Percentiles rank a stretch among this genome's conserved stretches.
phyloP scores from a whole-genome alignment of 352 stramenopile species.

The Pythium utonaiense region DNA sequence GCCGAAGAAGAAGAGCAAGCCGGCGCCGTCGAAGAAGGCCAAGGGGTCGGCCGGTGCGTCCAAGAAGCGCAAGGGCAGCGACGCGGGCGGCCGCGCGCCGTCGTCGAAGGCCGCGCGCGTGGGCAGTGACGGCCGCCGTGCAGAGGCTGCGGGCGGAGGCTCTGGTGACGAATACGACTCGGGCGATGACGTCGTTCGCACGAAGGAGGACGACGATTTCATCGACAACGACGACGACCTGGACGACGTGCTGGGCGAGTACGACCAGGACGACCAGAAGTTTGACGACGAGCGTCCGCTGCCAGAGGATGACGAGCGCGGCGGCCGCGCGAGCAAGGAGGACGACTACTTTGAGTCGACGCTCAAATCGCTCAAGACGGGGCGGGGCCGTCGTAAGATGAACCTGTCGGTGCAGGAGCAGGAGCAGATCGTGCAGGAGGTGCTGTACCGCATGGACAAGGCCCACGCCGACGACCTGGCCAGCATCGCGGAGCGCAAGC shows the following conservation, averaged over 20 bases:
- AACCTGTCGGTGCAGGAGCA: slow-evolving; percentile 82
- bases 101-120: slow-evolving; percentile 6
- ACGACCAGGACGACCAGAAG: slow-evolving; percentile 60
- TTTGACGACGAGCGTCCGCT: slow-evolving; percentile 84
- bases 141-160: neutral
- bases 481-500: slow-evolving; percentile 51
- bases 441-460: slow-evolving; percentile 89
- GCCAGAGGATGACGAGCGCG: slow-evolving; percentile 35
- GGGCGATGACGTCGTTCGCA: slow-evolving; percentile 65
- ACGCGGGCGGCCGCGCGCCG: neutral
- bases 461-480: slow-evolving; percentile 70
- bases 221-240: slow-evolving; percentile 87
- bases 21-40: slow-evolving; percentile 37
- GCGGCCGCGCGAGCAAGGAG: slow-evolving; percentile 31
- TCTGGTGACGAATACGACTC: slow-evolving; percentile 82
- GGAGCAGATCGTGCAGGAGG: slow-evolving; percentile 83
- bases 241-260: slow-evolving; percentile 76
- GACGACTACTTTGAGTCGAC: slow-evolving; percentile 80
- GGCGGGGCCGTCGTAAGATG: slow-evolving; percentile 63
- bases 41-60: slow-evolving; percentile 31
- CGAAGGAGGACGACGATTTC: slow-evolving; percentile 84
- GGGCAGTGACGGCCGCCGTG: slow-evolving; percentile 3
- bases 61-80: slow-evolving; percentile 10
- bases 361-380: slow-evolving; percentile 83
- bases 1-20: slow-evolving; percentile 30